Conservation (phyloP, 1,284 basidiomycete genomes). For the Trichosporon sp. region DNA sequence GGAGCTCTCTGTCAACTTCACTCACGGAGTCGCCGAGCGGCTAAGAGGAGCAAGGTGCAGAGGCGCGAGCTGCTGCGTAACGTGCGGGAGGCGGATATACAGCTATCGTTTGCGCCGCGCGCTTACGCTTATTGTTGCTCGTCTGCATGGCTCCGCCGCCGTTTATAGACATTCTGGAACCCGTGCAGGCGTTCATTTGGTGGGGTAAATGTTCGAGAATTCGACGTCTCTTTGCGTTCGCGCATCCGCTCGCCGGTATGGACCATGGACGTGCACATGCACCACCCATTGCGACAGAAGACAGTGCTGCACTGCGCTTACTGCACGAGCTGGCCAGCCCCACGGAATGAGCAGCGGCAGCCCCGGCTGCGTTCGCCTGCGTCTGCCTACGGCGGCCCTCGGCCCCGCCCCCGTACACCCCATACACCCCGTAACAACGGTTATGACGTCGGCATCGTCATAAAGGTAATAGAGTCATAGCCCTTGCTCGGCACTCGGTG, state of each 20-base stretch:
- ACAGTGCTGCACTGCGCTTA: background rate
- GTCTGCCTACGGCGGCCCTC: background rate
- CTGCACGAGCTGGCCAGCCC: background rate
- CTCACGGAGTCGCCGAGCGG: background rate
- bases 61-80: background rate
- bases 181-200: background rate
- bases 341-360: background rate
- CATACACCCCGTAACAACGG: background rate
- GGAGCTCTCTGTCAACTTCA: background rate
- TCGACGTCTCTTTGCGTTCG: background rate
- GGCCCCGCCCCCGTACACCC: no score
- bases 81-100: slow-evolving; percentile 11
- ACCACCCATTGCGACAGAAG: background rate
- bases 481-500: background rate
- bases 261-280: background rate
- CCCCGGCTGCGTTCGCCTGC: background rate
- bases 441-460: slow-evolving; percentile 11
- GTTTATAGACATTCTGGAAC: slow-evolving; percentile 5
- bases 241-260: background rate
- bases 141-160: background rate
- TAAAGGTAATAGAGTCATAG: background rate
- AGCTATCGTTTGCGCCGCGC: background rate
- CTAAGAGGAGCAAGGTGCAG: background rate
- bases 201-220: slow-evolving; percentile 4
- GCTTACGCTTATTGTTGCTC: background rate